These are phyloP conservation scores for Erodium texanum DNA, from an alignment of 441 rosid genomes.

Conservation along the genomic window DNA sequence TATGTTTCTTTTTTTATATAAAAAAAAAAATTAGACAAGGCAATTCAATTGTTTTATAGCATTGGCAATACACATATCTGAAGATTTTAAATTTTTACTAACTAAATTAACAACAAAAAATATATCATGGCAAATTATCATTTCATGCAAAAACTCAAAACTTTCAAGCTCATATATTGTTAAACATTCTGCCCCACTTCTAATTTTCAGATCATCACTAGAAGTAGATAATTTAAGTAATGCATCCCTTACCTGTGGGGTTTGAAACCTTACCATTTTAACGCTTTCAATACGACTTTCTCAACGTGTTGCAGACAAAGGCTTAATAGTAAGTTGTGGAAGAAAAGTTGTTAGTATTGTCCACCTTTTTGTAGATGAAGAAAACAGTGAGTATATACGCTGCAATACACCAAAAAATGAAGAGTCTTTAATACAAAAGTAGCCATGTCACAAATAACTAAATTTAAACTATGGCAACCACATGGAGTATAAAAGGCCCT, in stretches of 20 bases:
- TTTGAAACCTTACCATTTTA: no score
- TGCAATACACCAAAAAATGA: not conserved
- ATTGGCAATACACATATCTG: no score
- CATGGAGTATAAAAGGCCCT: no score
- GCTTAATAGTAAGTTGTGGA: not conserved
- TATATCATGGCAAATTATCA: not conserved
- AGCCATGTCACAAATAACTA: not conserved
- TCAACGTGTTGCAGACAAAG: no score
- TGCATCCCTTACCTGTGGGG: no score
- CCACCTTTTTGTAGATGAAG: not conserved
- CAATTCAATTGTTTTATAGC: no score
- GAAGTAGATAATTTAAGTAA: not conserved
- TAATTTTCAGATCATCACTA: not conserved
- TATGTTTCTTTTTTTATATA: no score
- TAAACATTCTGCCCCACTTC: not conserved
- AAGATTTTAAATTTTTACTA: not conserved
- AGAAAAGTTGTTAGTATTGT: not conserved
- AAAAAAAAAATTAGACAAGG: no score
- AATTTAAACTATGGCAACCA: no score
- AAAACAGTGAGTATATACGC: not conserved
- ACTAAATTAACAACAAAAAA: not conserved
- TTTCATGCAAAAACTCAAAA: not conserved
- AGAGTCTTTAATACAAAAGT: not conserved
- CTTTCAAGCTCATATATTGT: not conserved
- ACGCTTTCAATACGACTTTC: no score